phyloP scores from a whole-genome alignment of 2,329 filamentous ascomycete species.

The Apiospora kogelbergensis region DNA sequence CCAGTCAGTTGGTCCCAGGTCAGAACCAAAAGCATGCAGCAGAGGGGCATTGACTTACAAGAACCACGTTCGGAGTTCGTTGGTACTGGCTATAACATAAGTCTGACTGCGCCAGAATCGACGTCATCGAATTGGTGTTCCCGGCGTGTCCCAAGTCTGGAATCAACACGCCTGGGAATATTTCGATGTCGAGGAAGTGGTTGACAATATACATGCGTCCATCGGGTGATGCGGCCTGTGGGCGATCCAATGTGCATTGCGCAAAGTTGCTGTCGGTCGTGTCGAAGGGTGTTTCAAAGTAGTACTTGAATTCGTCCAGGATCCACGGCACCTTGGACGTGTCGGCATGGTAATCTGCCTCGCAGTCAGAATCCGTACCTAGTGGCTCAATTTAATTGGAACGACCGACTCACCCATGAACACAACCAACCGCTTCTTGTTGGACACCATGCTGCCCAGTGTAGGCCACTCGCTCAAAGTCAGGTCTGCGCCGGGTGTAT shows the following conservation, averaged over 20 bases:
- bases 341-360: slow-evolving; percentile 60
- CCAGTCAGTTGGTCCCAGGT: background rate
- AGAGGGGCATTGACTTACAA: slow-evolving; percentile 31
- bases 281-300: slow-evolving; percentile 74
- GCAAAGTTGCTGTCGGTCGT: slow-evolving; percentile 59
- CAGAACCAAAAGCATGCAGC: background rate
- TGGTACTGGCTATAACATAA: slow-evolving; percentile 32
- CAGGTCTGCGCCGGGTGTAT: slow-evolving; percentile 44
- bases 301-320: slow-evolving; percentile 61
- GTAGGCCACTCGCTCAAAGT: slow-evolving; percentile 66
- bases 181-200: slow-evolving; percentile 36
- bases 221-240: slow-evolving; percentile 39
- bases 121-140: slow-evolving; percentile 48
- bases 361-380: background rate
- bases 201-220: slow-evolving; percentile 46
- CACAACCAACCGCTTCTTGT: slow-evolving; percentile 63
- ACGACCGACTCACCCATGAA: slow-evolving; percentile 59
- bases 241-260: slow-evolving; percentile 66
- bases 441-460: slow-evolving; percentile 62
- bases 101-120: slow-evolving; percentile 40
- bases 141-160: slow-evolving; percentile 31
- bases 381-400: background rate
- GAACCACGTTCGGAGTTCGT: slow-evolving; percentile 36
- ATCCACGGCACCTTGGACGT: slow-evolving; percentile 57
- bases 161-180: slow-evolving; percentile 36